These are phyloP conservation scores for Actinidia arguta DNA, from an alignment of 179 eudicot species.

Conservation along the genomic window DNA sequence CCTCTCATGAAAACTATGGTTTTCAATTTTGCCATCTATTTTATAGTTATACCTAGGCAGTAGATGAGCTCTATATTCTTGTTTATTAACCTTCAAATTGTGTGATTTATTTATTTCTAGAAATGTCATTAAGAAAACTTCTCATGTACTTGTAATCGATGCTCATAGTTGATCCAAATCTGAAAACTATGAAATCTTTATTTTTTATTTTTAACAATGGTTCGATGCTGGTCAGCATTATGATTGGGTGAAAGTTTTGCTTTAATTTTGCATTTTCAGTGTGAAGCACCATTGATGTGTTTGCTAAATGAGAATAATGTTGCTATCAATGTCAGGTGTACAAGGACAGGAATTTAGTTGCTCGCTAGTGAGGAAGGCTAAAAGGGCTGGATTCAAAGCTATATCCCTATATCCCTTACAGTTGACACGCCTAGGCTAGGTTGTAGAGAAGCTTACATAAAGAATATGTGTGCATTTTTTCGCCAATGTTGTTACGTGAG, in stretches of 20 bases:
- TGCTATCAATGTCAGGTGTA: constrained; percentile 57
- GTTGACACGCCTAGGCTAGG: constrained; percentile 98
- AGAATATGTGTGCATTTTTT: constrained; percentile 72
- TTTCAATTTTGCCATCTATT: background rate
- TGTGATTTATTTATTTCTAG: background rate
- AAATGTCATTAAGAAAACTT: constrained; percentile 7
- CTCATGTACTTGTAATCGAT: background rate
- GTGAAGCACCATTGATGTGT: background rate
- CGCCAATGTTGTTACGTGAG: background rate
- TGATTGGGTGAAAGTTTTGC: background rate
- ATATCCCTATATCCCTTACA: constrained; percentile 97
- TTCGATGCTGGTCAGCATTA: background rate
- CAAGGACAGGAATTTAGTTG: constrained; percentile 86
- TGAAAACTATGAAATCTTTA: background rate
- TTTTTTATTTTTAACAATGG: background rate
- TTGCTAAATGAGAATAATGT: background rate
- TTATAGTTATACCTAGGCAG: background rate
- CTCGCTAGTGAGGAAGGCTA: constrained; percentile 98
- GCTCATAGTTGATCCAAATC: background rate
- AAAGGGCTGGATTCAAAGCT: constrained; percentile 99
- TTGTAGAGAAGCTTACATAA: constrained; percentile 96
- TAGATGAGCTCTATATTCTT: no score
- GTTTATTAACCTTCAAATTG: background rate
- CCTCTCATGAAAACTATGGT: background rate
- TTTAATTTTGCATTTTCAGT: background rate